phyloP scores from a whole-genome alignment of 345 rosid genomes.

The Jatropha curcas region DNA sequence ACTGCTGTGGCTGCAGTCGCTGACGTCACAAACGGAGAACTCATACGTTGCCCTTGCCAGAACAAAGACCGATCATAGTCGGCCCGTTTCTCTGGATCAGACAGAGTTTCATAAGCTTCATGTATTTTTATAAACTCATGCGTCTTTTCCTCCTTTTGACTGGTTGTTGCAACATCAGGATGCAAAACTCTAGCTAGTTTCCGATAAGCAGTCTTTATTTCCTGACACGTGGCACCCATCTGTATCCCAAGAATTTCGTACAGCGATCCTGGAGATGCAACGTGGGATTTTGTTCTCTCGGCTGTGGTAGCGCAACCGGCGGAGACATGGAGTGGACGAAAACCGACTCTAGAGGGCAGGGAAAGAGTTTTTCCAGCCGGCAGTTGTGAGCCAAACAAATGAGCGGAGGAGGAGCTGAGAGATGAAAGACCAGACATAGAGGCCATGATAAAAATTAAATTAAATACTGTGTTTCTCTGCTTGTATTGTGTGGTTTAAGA shows the following conservation, averaged over 20 bases:
- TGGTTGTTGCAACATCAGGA: conserved; percentile 53
- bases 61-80: conserved; percentile 52
- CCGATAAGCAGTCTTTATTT: conserved; percentile 70
- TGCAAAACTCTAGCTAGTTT: conserved; percentile 57
- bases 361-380: neutral
- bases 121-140: conserved; percentile 56
- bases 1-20: neutral
- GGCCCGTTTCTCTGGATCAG: conserved; percentile 63
- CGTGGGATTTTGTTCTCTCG: conserved; percentile 29
- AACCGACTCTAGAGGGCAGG: conserved; percentile 21
- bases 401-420: conserved; percentile 20
- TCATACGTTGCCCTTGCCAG: conserved; percentile 22
- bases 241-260: conserved; percentile 65
- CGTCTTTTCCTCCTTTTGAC: conserved; percentile 20
- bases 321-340: conserved; percentile 39
- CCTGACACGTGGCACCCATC: conserved; percentile 51
- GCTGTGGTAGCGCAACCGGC: conserved; percentile 46
- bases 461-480: neutral
- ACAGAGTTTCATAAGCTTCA: conserved; percentile 65
- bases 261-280: conserved; percentile 36
- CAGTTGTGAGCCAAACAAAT: conserved; percentile 19
- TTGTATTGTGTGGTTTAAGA: neutral
- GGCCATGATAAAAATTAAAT: conserved; percentile 20
- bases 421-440: conserved; percentile 26
- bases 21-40: conserved; percentile 29